Base-by-base conservation (phyloP, 768 basidiomycete genomes). In the Tremella fuciformis region DNA sequence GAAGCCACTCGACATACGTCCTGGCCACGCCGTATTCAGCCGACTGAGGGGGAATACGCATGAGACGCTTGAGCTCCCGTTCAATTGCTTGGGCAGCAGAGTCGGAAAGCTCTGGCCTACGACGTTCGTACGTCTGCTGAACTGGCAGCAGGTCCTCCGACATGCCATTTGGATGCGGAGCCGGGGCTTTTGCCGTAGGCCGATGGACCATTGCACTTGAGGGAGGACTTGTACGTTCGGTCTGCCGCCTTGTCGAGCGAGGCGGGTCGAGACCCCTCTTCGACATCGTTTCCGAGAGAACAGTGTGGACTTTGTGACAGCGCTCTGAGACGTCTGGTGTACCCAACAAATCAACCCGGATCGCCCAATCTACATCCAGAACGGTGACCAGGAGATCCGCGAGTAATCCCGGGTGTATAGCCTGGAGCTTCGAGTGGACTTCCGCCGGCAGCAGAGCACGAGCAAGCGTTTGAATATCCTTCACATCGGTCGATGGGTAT, bases 31-130 rank as follows among this genome's bases (percentile, higher is more conserved):
- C 89, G 70, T 89, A 85, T 79, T 96, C 93, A 1, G 91, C 89
- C 52, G 88, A 89, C 16, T 90, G 89, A 34, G 86, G 84, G 0
- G 91, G 90, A n/a, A 90, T 93, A 18, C 90, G 84, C 75, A 86
- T 87, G 29, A 96, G 78, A 42, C 93, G 79, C 66, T 85, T 84
- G 83, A 88, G 89, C 73, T 97, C 93, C 34, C 89, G 78, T 0
- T 86, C 82, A 21, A 87, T 88, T 75, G 88, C 86, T 74, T 59
- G 53, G 3, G 47, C 40, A 1, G 65, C 73, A 2, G 60, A 18
- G 8, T 52, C 41, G 7, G 73, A 52, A 1, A 74, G 44, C 46
- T 69, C 67, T 13, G 50, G 8, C n/a, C 26, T 13, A 4, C 68
- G 58, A 13, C 18, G 8, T 16, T 48, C 48, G n/a, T 63, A 50